Base-by-base conservation (phyloP, 176 grass and related monocot species). In the Bothriochloa decipiens region DNA sequence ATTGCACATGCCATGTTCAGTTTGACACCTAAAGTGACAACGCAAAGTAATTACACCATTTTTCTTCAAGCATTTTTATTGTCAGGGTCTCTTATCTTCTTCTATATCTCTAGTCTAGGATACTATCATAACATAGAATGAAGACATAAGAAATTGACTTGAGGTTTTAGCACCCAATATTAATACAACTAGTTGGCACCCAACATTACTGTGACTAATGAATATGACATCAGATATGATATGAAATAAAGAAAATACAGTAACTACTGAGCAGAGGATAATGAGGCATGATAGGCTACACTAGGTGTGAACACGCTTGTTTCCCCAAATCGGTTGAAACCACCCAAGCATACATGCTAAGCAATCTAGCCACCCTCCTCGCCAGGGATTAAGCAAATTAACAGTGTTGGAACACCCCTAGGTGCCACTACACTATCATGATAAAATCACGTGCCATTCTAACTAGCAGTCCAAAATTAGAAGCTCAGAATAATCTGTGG, bases 391-490 rank as follows among this genome's bases (percentile, higher is more conserved):
- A 65, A 65, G 25, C 25, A 65, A 65, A 28, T 15, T 28, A 65
- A 65, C 62, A 2, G 26, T 65, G 62, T 6, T 1, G 0, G 25
- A 29, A 15, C 62, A 15, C 26, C 26, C 26, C 62, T 15, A 65
- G 62, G n/a, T 7, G 55, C 55, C 2, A 43, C 36, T 50, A 63
- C 46, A 61, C 36, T 80, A 62, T 73, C 68, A 83, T 50, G 68
- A 29, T 64, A 47, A 49, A 69, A 87, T 62, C 60, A 32, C 49
- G 60, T 49, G 68, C 58, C 5, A 3, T 68, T 29, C 65, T 58
- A 73, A 85, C 11, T 84, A 65, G 57, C 33, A 43, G 53, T 84
- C 22, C 65, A 67, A 16, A 20, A 77, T 35, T 47, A 83, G 62
- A 47, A 13, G 43, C 55, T 61, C 26, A 86, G 33, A 81, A 69